A percentile compares a stretch with the other conserved stretches of the same genome.
Evolutionary conservation across 768 basidiomycete species (phyloP).

Genomic region (Lactifluus subvellereus): DNA sequence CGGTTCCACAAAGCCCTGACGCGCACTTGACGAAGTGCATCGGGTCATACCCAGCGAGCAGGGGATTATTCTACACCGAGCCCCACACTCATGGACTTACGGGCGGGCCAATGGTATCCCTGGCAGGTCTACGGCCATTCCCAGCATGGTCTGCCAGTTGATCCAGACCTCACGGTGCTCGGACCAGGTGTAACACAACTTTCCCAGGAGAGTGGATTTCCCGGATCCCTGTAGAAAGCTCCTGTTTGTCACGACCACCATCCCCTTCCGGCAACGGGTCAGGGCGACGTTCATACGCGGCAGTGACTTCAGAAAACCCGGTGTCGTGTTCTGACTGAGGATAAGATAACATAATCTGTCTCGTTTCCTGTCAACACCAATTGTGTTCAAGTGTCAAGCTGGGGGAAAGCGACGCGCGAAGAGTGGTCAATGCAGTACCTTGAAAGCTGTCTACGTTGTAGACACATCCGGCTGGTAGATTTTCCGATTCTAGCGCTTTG

Average conservation of each 20-base stretch:
- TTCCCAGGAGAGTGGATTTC: constrained; percentile 39
- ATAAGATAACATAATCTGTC: constrained; percentile 44
- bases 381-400: neutral
- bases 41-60: too few relatives aligned
- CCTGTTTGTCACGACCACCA: constrained; percentile 44
- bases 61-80: too few relatives aligned
- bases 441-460: constrained; percentile 16
- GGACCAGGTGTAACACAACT: constrained; percentile 30
- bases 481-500: constrained; percentile 31
- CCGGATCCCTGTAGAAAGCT: constrained; percentile 35
- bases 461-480: constrained; percentile 31
- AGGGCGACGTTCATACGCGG: constrained; percentile 42
- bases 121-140: neutral
- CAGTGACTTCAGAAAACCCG: constrained; percentile 42
- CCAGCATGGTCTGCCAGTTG: constrained; percentile 20
- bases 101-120: neutral
- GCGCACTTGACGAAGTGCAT: too few relatives aligned
- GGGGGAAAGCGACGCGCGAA: too few relatives aligned
- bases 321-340: constrained; percentile 42
- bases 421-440: neutral
- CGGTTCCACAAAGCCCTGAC: too few relatives aligned
- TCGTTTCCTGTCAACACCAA: constrained; percentile 40
- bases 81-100: too few relatives aligned
- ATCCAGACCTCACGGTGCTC: constrained; percentile 29
- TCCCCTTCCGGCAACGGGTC: constrained; percentile 41